Evolutionary conservation across 129 eudicot species (phyloP).

Genomic region (Saposhnikovia divaricata): DNA sequence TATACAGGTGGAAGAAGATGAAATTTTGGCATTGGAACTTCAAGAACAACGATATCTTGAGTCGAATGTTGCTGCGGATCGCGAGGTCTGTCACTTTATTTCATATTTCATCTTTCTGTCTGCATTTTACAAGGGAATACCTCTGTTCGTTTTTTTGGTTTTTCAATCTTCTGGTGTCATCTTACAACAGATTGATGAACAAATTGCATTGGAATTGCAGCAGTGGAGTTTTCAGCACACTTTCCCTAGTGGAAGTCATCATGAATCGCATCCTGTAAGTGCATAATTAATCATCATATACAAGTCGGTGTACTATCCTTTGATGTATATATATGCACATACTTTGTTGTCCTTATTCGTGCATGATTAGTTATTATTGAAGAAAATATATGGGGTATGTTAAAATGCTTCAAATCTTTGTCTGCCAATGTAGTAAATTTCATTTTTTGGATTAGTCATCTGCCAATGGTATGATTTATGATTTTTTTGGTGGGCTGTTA

Average conservation of each 20-base stretch:
- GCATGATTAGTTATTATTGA: too few relatives aligned
- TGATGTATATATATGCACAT: not conserved
- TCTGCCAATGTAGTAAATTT: not conserved
- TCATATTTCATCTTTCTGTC: conserved; percentile 2
- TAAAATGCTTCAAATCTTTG: not conserved
- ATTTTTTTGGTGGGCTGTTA: too few relatives aligned
- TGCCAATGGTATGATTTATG: not conserved
- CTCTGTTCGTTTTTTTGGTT: not conserved
- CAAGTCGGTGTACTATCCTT: not conserved
- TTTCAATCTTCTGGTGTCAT: not conserved
- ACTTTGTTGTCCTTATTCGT: not conserved
- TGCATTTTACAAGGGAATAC: not conserved
- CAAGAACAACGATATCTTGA: conserved; percentile 87
- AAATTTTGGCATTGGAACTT: conserved; percentile 75
- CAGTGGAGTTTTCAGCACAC: conserved; percentile 27
- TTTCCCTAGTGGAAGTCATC: conserved; percentile 28
- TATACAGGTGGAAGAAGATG: conserved; percentile 76
- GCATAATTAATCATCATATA: not conserved
- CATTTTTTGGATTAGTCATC: not conserved
- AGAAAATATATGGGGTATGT: not conserved
- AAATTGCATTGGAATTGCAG: conserved; percentile 37
- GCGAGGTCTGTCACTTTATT: conserved; percentile 34
- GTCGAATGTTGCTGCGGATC: conserved; percentile 27
- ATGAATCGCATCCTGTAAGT: conserved; percentile 38
- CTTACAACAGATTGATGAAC: conserved; percentile 38